Base-by-base conservation (phyloP, 345 rosid genomes). In the Citropsis articulata region DNA sequence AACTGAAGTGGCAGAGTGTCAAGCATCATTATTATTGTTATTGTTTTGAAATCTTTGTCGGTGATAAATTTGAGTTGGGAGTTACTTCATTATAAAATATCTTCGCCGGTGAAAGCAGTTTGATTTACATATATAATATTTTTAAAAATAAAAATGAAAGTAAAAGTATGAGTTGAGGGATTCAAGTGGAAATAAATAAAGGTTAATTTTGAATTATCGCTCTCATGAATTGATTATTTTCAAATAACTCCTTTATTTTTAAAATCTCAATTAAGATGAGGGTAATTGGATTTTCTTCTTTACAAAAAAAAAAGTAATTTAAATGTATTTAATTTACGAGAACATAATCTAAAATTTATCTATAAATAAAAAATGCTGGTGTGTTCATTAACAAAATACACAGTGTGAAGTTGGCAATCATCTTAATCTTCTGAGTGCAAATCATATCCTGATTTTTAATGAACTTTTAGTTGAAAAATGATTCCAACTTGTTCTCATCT, bases 261-360 rank as follows among this genome's bases (percentile, higher is more conserved):
- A 7, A 38, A 38, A 38, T 38, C 3, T 38, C 12, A 8, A 38
- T 38, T 38, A 40, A 40, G 1, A 10, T 9, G 48, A 40, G 48
- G 14, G 0, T 40, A 40, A 2, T 40, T 40, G 9, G 0, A 8
- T 7, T 38, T 7, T 38, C 0, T 38, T 38, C 0, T 8, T 36
- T 36, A 36, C 0, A 5, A 35, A 35, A 35, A 35, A 7, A 1
- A 35, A 0, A 36, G 2, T 0, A 36, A 36, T 38, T 38, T 38
- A 38, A 9, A 38, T 1, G 9, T 9, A 38, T 0, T 2, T 0
- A 38, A 38, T 8, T 9, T 38, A 38, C 2, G 12, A 2, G 42
- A 1, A 0, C 0, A 9, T 38, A 38, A 8, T 38, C 10, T 0
- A 38, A 8, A 38, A 8, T 38, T 38, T 38, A 38, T 9, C 2